Percentiles rank a stretch among this genome's conserved stretches.
Evolutionary conservation across 306 rosid genomes (phyloP).

Genomic region (Sesbania bispinosa): DNA sequence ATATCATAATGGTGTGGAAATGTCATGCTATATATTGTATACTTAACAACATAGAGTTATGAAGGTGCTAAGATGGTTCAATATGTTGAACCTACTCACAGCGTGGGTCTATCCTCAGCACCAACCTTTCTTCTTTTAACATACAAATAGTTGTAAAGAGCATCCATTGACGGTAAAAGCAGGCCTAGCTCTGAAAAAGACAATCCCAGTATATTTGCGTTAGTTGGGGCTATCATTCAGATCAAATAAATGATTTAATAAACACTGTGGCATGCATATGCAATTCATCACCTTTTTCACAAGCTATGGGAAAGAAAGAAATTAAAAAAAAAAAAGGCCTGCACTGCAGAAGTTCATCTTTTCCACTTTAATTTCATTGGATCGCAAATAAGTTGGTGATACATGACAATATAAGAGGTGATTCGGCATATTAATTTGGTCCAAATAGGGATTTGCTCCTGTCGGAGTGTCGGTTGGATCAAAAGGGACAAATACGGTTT

Average conservation of each 20-base stretch:
- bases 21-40: neutral
- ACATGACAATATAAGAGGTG: neutral
- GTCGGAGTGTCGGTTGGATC: constrained; percentile 22
- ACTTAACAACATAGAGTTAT: neutral
- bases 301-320: neutral
- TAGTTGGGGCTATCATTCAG: constrained; percentile 5
- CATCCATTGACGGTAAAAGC: neutral
- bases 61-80: constrained; percentile 23
- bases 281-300: neutral
- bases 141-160: constrained; percentile 6
- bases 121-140: constrained; percentile 28
- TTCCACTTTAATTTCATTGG: neutral
- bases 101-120: constrained; percentile 26
- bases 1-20: neutral
- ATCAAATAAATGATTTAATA: neutral
- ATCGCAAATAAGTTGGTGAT: neutral
- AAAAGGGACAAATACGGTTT: neutral
- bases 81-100: constrained; percentile 32
- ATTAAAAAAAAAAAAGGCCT: neutral
- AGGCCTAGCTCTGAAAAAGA: neutral
- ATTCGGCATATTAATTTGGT: neutral
- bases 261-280: neutral
- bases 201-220: constrained; percentile 5
- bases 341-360: neutral
- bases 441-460: neutral